Base-by-base conservation (phyloP, 1,284 basidiomycete genomes). In the Apiotrichum porosum region DNA sequence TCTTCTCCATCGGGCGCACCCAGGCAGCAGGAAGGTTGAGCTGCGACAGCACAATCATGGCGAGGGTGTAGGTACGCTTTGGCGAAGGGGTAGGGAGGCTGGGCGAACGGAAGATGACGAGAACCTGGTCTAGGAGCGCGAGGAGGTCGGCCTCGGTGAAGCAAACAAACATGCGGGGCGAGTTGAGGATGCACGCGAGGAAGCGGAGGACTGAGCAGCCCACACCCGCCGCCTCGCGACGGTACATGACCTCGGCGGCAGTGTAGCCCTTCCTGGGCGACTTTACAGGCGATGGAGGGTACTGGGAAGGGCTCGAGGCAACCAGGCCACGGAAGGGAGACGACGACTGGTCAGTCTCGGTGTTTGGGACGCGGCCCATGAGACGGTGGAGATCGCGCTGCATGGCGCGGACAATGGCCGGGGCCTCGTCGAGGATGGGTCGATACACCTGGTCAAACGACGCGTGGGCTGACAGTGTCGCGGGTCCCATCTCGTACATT, bases 61-160 rank as follows among this genome's bases (percentile, higher is more conserved):
- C 60, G 13, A 66, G 57, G n/a, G 58, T 61, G 48, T 72, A 72
- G 3, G 72, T 69, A n/a, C 68, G 61, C 52, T 73, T 74, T 2
- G 71, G 65, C 33, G 63, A 69, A 3, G 71, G 69, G 1, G 67
- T 72, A 6, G 65, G 69, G 10, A 69, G 52, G 23, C 56, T 60
- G 1, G 68, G 66, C 1, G 69, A 68, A 17, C 62, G 57, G 14
- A 69, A 66, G 23, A 75, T 71, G 13, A 61, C 40, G 43, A 74
- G 52, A 19, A 72, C 60, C 15, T 60, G 57, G 12, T 67, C 61
- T 18, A 75, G 60, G 4, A 75, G 46, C 0, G 59, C 28, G 22
- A 58, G 56, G 8, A 73, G 44, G 44, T 75, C 71, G 37, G 64
- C 65, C 18, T 69, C 65, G 24, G 66, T 56, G 53, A 66, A 69